Conservation (phyloP, 129 eudicot genomes). For the Artemisia annua region DNA sequence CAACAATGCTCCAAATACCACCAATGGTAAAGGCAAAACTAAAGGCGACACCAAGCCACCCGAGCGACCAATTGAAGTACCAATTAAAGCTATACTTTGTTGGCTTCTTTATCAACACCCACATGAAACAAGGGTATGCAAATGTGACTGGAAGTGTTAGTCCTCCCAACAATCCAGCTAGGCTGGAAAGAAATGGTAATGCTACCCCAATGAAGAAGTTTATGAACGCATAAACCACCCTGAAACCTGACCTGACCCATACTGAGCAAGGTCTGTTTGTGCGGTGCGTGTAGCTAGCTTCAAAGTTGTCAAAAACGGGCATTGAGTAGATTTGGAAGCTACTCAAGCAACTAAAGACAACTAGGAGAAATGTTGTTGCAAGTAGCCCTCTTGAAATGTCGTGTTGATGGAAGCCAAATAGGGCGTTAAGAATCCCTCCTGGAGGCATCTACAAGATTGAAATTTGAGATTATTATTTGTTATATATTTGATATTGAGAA, state of each 20-base stretch:
- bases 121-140: constrained; percentile 99
- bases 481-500: not conserved
- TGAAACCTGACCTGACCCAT: constrained; percentile 91
- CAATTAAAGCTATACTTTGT: constrained; percentile 71
- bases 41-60: constrained; percentile 89
- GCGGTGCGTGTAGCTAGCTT: constrained; percentile 87
- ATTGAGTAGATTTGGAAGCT: constrained; percentile 95
- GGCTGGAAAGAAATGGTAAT: constrained; percentile 80
- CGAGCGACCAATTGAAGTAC: constrained; percentile 88
- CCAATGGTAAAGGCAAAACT: constrained; percentile 85
- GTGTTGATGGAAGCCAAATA: constrained; percentile 72
- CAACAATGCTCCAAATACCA: constrained; percentile 93
- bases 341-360: constrained; percentile 88
- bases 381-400: constrained; percentile 82
- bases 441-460: constrained; percentile 70
- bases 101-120: constrained; percentile 87
- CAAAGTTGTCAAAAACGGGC: constrained; percentile 93
- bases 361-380: constrained; percentile 77
- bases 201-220: constrained; percentile 84
- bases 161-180: constrained; percentile 91
- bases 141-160: constrained; percentile 90
- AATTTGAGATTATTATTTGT: not conserved
- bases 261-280: constrained; percentile 87
- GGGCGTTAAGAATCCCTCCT: constrained; percentile 77
- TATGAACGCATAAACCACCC: constrained; percentile 76